Base-by-base conservation (phyloP, 306 rosid genomes). In the Pachyrhizus erosus region DNA sequence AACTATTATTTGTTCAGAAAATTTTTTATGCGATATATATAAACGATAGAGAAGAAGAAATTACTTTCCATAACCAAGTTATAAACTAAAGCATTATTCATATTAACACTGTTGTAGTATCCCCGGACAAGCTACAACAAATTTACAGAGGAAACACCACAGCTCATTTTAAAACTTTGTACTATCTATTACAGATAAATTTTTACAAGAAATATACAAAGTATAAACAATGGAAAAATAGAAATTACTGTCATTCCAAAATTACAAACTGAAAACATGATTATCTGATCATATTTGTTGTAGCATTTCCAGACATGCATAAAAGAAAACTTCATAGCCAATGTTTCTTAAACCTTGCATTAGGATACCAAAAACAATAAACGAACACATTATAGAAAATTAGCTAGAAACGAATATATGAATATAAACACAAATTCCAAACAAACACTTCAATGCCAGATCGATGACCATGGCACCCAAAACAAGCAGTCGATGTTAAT, bases 111-210 rank as follows among this genome's bases (percentile, higher is more conserved):
- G 70, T 29, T 15, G 45, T 42, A 26, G 54, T 26, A 42, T 70
- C 77, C 73, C 15, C 51, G 10, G 2, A 70, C 43, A 76, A 80
- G 72, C 66, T 55, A 24, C 54, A 69, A 79, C 64, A 65, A 65
- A 76, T 76, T 80, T 52, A 46, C 57, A 73, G 80, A 46, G 80
- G 57, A 48, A 75, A 71, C 34, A 70, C 37, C n/a, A 72, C 17
- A 72, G 34, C 37, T 71, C 73, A 27, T 52, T 74, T 77, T 20
- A 60, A 58, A 80, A 58, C 21, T 13, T n/a, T 69, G 78, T 42
- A 61, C 77, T 18, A 39, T 80, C 70, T 31, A 42, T 46, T 20
- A 51, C 65, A 21, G 8, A 62, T 17, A 26, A 24, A 65, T 76
- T 8, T 45, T 60, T 12, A 61, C 27, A 54, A 17, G 57, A 76